Conservation (phyloP, 208 protist genomes). For the Wallacemonas rigidus region DNA sequence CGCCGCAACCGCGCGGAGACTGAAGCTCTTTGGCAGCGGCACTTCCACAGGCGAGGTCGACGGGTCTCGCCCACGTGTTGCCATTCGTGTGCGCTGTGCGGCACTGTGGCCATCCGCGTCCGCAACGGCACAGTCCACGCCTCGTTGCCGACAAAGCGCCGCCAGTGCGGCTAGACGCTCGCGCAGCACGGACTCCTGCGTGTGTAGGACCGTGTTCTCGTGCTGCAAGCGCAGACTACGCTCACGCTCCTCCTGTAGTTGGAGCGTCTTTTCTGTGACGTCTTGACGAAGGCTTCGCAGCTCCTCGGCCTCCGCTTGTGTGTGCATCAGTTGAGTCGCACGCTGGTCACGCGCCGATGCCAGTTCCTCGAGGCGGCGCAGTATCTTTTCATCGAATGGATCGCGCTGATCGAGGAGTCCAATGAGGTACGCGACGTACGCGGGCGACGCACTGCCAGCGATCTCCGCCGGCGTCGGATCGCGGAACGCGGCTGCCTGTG, state of each 20-base stretch:
- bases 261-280: constrained; percentile 35
- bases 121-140: constrained; percentile 9
- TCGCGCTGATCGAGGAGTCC: constrained; percentile 27
- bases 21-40: constrained; percentile 20
- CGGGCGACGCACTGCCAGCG: constrained; percentile 27
- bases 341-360: constrained; percentile 20
- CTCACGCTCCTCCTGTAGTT: constrained; percentile 76
- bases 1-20: constrained; percentile 11
- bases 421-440: constrained; percentile 37
- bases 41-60: not conserved
- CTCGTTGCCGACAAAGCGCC: constrained; percentile 34
- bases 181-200: constrained; percentile 39
- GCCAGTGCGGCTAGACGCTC: constrained; percentile 40
- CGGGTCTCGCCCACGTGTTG: constrained; percentile 1
- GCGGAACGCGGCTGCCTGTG: constrained; percentile 1
- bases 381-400: constrained; percentile 17
- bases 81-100: constrained; percentile 26
- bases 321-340: constrained; percentile 26
- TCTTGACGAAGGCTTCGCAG: constrained; percentile 45
- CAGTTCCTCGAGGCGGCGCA: constrained; percentile 12
- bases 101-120: constrained; percentile 18
- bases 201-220: constrained; percentile 61
- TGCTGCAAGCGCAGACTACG: constrained; percentile 57
- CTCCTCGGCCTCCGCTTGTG: constrained; percentile 34
- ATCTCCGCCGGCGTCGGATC: constrained; percentile 26